These are phyloP conservation scores for Nakazawaea siamensis DNA, from an alignment of 805 yeast species.

Conservation along the genomic window DNA sequence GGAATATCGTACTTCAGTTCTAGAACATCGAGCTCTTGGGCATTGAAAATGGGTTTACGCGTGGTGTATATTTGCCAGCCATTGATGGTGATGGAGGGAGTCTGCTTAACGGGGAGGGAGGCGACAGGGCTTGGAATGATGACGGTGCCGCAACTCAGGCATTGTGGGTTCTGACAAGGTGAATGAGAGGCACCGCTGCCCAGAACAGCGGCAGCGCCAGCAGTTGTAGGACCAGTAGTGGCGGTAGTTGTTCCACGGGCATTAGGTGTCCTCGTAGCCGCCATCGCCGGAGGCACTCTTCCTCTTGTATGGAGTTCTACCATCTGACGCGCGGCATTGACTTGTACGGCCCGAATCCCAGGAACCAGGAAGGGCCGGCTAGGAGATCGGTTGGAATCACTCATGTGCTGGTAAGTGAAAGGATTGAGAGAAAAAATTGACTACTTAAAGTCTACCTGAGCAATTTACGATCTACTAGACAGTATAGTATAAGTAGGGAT, in stretches of 20 bases:
- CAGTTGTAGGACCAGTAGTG: background rate
- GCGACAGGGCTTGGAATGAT: slow-evolving; percentile 75
- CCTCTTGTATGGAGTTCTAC: slow-evolving; percentile 39
- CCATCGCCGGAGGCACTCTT: slow-evolving; percentile 19
- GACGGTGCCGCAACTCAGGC: slow-evolving; percentile 61
- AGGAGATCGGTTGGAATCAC: background rate
- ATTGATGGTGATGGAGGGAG: slow-evolving; percentile 60
- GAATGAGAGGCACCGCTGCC: background rate
- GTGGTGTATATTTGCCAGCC: slow-evolving; percentile 72
- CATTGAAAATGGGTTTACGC: slow-evolving; percentile 69
- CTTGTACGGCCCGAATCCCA: slow-evolving; percentile 31
- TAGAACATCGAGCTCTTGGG: slow-evolving; percentile 64
- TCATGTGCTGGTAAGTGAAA: too few relatives aligned
- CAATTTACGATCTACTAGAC: too few relatives aligned
- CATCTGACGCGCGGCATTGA: slow-evolving; percentile 59
- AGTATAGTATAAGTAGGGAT: too few relatives aligned
- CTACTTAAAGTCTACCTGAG: too few relatives aligned
- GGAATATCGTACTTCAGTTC: slow-evolving; percentile 65
- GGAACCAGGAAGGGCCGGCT: background rate
- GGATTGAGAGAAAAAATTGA: too few relatives aligned
- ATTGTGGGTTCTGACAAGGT: slow-evolving; percentile 25
- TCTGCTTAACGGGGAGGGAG: slow-evolving; percentile 50
- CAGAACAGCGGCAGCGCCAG: too few relatives aligned
- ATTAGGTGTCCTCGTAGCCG: background rate
- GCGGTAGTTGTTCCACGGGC: background rate